These are phyloP conservation scores for Nymphaea colorata DNA, from an alignment of 164 flowering plant species.

Conservation along the genomic window DNA sequence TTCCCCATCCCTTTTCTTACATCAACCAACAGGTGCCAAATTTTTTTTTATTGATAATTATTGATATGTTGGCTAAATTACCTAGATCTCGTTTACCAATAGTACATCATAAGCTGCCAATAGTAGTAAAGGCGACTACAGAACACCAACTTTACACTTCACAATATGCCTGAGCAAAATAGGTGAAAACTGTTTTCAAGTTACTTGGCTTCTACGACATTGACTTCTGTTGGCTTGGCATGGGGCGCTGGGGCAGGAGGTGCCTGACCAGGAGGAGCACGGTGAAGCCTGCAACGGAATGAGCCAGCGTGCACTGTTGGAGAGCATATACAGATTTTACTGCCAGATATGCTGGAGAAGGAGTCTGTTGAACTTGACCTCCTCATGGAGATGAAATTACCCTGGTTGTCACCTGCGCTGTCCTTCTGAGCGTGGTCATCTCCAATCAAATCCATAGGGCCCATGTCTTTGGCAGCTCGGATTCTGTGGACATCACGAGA, in stretches of 20 bases:
- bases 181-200: too few species aligned
- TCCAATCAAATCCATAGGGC: not conserved
- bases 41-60: too few species aligned
- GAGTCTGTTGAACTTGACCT: conserved; percentile 11
- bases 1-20: too few species aligned
- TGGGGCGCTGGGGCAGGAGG: not conserved
- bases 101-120: too few species aligned
- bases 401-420: not conserved
- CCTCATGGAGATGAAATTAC: conserved; percentile 4
- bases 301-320: conserved; percentile 13
- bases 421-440: not conserved
- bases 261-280: not conserved
- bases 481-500: not conserved
- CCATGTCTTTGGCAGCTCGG: not conserved
- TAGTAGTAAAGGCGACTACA: too few species aligned
- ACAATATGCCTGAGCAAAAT: too few species aligned
- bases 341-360: conserved; percentile 1
- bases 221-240: not conserved
- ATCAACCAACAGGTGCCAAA: too few species aligned
- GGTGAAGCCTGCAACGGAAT: conserved; percentile 13
- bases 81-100: too few species aligned
- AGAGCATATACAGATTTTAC: conserved; percentile 10
- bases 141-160: too few species aligned
- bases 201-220: not conserved
- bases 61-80: too few species aligned